A percentile compares a stretch with the other conserved stretches of the same genome.
These are phyloP conservation scores for Cynara cardunculus DNA, from an alignment of 129 eudicot genomes.

Conservation along the genomic window DNA sequence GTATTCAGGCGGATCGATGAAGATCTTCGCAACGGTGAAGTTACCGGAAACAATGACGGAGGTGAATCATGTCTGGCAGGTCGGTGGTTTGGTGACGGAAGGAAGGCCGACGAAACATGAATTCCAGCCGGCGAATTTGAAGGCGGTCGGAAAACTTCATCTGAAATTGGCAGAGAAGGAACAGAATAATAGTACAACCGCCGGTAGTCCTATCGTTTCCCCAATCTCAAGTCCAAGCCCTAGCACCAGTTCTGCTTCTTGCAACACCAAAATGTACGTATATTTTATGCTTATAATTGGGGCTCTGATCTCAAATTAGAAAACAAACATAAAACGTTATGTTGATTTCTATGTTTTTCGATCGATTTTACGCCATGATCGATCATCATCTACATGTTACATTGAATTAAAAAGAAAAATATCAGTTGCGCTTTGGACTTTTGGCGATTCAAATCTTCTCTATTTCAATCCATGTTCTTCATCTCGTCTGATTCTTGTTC, in stretches of 20 bases:
- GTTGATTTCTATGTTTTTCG: neutral
- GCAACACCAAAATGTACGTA: conserved; percentile 7
- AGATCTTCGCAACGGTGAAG: conserved; percentile 51
- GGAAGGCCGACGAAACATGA: conserved; percentile 54
- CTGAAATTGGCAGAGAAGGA: conserved; percentile 17
- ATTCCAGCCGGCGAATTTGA: conserved; percentile 42
- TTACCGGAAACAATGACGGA: conserved; percentile 36
- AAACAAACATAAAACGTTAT: neutral
- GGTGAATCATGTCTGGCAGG: conserved; percentile 72
- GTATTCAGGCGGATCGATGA: conserved; percentile 43
- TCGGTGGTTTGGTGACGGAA: conserved; percentile 39
- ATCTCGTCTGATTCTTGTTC: neutral
- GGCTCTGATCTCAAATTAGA: conserved; percentile 25
- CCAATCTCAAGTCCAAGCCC: conserved; percentile 19
- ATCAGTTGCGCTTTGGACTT: neutral
- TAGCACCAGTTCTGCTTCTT: conserved; percentile 1
- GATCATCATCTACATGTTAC: neutral
- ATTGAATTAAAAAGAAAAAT: neutral
- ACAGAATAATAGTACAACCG: neutral
- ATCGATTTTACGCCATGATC: neutral
- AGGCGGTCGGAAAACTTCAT: conserved; percentile 32
- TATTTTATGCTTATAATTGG: conserved; percentile 20
- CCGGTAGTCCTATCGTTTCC: conserved; percentile 11
- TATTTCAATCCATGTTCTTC: neutral
- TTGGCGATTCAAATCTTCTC: neutral